Evolutionary conservation across 129 eudicot genomes (phyloP), one percentile per base, ranked within the genome.

Genomic region (Centella asiatica): DNA sequence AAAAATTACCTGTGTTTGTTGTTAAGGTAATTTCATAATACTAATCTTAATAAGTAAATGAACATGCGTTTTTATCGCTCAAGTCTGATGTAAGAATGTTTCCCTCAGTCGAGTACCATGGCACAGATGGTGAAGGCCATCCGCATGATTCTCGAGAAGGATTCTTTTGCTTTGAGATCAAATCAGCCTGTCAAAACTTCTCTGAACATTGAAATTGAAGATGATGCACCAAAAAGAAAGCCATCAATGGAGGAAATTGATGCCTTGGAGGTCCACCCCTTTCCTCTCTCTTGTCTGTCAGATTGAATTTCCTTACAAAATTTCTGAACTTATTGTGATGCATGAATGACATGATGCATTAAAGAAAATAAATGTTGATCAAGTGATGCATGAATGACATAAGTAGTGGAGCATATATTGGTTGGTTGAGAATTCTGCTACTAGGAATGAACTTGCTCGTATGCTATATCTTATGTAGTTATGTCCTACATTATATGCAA

Each of bases 111-210:
- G 46, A 87, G 80, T 64, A 80, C 90, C 54, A 92, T 92, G 98
- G 90, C 95, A 29, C 95, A 84, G 72, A 84, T 92, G 88, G 95
- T 92, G 9, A 92, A 92, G 75, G 98, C 96, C 29, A 73, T 92
- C 56, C 90, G 85, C 48, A 84, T 84, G 98, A 92, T 92, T 73
- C 85, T 92, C 42, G 98, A 77, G 27, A 77, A 78, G 74, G 81
- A 84, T 47, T 75, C 78, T 9, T 73, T 75, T 53, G 78, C 80
- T 51, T 53, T 80, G 19, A 57, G 19, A 58, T 62, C 82, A 15
- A 92, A 84, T 67, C 73, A 63, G 57, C 62, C 78, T 23, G 42
- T 53, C 18, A 72, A 67, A 62, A 63, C 56, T 67, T 73, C 85
- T 11, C 26, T 29, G 29, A 95, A 84, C 69, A 78, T 92, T 44